Base-by-base conservation (phyloP, 768 basidiomycete genomes). In the Leccinum imitatum region DNA sequence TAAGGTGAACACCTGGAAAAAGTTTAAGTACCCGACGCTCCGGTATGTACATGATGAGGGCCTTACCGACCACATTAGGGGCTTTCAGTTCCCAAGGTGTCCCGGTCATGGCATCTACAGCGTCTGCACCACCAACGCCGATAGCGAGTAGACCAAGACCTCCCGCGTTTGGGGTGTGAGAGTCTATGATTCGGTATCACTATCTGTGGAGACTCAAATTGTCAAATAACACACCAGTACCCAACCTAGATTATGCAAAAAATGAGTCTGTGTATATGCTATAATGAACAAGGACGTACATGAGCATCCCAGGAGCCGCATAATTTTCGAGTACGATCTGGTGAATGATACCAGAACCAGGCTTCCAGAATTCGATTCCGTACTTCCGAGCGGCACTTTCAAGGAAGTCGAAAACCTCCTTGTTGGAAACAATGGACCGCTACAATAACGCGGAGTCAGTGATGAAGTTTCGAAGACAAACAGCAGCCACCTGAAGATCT, bases 271-370 rank as follows among this genome's bases (percentile, higher is more conserved):
- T 51, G 37, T 27, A 60, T 56, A 46, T 17, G 15, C 37, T 17
- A 2, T 11, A 23, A 60, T 58, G 35, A 51, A 37, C n/a, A 55
- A 71, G 15, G 8, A 69, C 82, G 64, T 61, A 91, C 93, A 96
- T 95, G 30, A 95, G 80, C 84, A 94, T 89, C 61, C 94, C 95
- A 6, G 93, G 95, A 50, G 95, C 94, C 30, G 95, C 95, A 71
- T 98, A 98, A 68, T 96, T 96, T 75, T 99, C 96, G 59, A 99
- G 81, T 4, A 99, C 96, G 60, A 98, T 97, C 71, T 98, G 97
- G 73, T 99, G 97, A 63, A 99, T 96, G 63, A 93, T 94, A 19
- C 91, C 91, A 15, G 74, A 76, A 31, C 97, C 97, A 33, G 97
- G 97, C 67, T 84, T 80, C 96, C 97, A 98, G 75, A 98, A 99